These are phyloP conservation scores for Achaetomium macrosporum DNA, from an alignment of 2,329 filamentous ascomycete genomes.

Conservation along the genomic window DNA sequence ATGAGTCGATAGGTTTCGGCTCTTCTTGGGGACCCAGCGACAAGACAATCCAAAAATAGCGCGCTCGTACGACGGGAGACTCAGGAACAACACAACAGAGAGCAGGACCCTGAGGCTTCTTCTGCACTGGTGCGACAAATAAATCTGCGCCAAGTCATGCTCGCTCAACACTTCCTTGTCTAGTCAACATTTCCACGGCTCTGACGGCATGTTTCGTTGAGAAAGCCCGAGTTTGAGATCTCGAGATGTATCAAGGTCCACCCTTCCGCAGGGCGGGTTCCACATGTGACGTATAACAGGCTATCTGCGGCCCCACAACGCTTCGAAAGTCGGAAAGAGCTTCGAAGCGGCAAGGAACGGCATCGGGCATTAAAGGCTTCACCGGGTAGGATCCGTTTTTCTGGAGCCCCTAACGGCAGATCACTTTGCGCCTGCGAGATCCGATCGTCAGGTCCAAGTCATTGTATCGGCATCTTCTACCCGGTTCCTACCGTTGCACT, in stretches of 20 bases:
- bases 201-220: constrained; percentile 7
- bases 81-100: not conserved
- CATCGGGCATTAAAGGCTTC: constrained; percentile 9
- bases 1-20: too few relatives aligned
- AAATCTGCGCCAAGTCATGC: constrained; percentile 5
- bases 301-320: not conserved
- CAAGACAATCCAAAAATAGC: too few relatives aligned
- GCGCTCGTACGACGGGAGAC: not conserved
- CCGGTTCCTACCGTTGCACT: constrained; percentile 2
- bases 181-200: constrained; percentile 3
- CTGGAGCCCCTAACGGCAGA: not conserved
- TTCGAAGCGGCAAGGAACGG: constrained; percentile 9
- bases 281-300: constrained; percentile 18
- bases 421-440: not conserved
- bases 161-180: not conserved
- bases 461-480: constrained; percentile 9
- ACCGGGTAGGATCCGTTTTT: constrained; percentile 2
- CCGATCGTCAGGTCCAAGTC: constrained; percentile 18
- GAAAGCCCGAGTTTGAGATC: not conserved
- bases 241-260: not conserved
- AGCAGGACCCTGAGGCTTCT: constrained; percentile 8
- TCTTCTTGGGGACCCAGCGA: too few relatives aligned
- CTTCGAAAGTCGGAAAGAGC: not conserved
- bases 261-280: constrained; percentile 2
- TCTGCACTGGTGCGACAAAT: constrained; percentile 11